phyloP scores from a whole-genome alignment of 768 basidiomycete species.

The Cyathus striatus region DNA sequence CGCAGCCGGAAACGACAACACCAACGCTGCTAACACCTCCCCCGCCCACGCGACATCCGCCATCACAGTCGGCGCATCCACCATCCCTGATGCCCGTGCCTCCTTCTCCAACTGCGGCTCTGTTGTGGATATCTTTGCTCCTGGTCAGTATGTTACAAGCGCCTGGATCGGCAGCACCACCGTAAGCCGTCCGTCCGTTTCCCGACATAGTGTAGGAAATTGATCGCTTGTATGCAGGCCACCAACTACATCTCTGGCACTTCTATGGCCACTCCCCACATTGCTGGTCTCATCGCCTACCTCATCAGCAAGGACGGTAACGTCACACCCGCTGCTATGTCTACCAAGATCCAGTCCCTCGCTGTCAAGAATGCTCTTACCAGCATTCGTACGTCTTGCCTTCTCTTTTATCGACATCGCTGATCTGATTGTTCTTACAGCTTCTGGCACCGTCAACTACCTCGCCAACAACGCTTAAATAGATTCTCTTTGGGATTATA shows the following conservation, averaged over 20 bases:
- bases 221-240: constrained; percentile 10
- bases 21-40: neutral
- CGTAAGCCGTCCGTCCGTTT: neutral
- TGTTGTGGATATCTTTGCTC: neutral
- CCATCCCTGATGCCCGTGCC: neutral
- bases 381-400: constrained; percentile 18
- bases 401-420: neutral
- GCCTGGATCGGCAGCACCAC: neutral
- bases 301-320: constrained; percentile 26
- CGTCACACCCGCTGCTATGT: constrained; percentile 23
- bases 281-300: constrained; percentile 34
- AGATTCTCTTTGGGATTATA: neutral
- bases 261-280: constrained; percentile 27
- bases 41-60: neutral
- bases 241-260: constrained; percentile 19
- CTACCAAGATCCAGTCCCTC: constrained; percentile 17
- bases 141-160: neutral
- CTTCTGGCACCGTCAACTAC: constrained; percentile 12
- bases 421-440: constrained; percentile 1
- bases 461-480: constrained; percentile 10
- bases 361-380: constrained; percentile 20
- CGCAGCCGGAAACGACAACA: neutral
- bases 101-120: neutral
- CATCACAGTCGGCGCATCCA: neutral
- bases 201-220: neutral